Percentiles rank a stretch among this genome's conserved stretches.
These are phyloP conservation scores for Fagus crenata DNA, from an alignment of 306 rosid species.

Conservation along the genomic window DNA sequence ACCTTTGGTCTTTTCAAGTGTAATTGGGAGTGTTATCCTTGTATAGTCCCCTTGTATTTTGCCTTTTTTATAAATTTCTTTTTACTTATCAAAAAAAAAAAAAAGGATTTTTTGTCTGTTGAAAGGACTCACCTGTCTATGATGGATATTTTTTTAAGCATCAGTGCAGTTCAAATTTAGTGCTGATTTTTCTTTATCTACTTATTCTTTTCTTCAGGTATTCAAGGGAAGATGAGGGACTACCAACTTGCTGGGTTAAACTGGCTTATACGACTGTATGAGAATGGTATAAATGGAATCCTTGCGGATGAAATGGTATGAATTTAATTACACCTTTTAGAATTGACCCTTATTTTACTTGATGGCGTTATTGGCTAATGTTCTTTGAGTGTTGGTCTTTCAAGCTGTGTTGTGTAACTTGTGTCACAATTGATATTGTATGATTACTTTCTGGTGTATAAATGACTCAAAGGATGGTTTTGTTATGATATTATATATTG, in stretches of 20 bases:
- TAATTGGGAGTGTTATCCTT: too few species aligned
- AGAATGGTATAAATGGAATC: conserved; percentile 97
- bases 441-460: conserved; percentile 5
- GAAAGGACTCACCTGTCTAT: conserved; percentile 17
- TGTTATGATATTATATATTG: conserved; percentile 11
- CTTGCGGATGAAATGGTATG: conserved; percentile 99
- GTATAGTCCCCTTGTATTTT: too few species aligned
- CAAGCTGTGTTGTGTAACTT: not conserved
- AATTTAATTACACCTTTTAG: not conserved
- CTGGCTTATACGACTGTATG: conserved; percentile 94
- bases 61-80: too few species aligned
- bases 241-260: conserved; percentile 97
- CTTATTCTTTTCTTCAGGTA: conserved; percentile 49
- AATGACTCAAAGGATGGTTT: conserved; percentile 1
- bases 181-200: conserved; percentile 4
- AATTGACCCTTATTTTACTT: conserved; percentile 8
- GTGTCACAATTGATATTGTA: not conserved
- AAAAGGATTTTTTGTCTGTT: not conserved
- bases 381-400: conserved; percentile 1
- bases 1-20: too few species aligned
- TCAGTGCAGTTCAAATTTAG: conserved; percentile 13
- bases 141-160: conserved; percentile 3
- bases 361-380: not conserved
- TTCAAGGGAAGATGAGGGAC: conserved; percentile 98
- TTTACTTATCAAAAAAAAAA: too few species aligned